phyloP scores from a whole-genome alignment of 306 rosid genomes.

The Inga oerstediana region DNA sequence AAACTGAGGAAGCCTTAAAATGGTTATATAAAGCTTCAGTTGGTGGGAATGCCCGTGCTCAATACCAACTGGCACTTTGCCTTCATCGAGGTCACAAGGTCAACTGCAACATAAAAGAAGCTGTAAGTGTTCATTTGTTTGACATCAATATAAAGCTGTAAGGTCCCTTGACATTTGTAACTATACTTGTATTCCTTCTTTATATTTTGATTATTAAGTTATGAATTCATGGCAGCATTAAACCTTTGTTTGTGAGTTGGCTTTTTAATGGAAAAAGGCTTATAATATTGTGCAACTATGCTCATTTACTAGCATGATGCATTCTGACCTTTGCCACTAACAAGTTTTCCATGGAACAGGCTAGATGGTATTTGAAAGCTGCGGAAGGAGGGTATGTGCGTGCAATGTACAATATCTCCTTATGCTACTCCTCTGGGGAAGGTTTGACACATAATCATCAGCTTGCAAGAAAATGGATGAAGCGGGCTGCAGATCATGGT shows the following conservation, averaged over 20 bases:
- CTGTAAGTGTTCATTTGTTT: constrained; percentile 53
- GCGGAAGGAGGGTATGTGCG: constrained; percentile 88
- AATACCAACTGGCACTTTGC: constrained; percentile 88
- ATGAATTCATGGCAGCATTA: not conserved
- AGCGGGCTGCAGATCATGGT: constrained; percentile 64
- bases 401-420: constrained; percentile 87
- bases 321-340: constrained; percentile 24
- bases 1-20: constrained; percentile 65
- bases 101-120: constrained; percentile 55
- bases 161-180: not conserved
- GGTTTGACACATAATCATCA: constrained; percentile 58
- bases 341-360: constrained; percentile 51
- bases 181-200: not conserved
- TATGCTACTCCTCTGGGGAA: constrained; percentile 80
- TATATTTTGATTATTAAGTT: not conserved
- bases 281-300: constrained; percentile 9
- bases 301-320: constrained; percentile 9
- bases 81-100: constrained; percentile 66
- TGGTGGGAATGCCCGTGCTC: constrained; percentile 76
- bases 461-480: constrained; percentile 66
- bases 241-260: constrained; percentile 18
- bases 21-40: constrained; percentile 68
- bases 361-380: constrained; percentile 86
- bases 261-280: not conserved
- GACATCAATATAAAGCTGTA: not conserved